These are phyloP conservation scores for Aristolochia fimbriata DNA, from an alignment of 164 flowering plant genomes.

Conservation along the genomic window DNA sequence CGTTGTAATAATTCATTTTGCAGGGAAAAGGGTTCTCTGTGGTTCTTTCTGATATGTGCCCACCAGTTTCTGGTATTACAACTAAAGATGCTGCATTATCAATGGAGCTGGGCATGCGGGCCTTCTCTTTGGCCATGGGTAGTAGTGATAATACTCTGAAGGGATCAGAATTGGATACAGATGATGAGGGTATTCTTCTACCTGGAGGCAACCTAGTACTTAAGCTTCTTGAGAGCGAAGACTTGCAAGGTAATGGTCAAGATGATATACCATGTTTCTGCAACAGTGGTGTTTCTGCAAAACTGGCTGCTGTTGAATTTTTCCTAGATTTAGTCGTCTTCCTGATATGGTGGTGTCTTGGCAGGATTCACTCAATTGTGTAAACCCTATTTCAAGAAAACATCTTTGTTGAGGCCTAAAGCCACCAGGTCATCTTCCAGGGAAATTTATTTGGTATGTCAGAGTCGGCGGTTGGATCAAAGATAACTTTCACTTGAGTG, in stretches of 20 bases:
- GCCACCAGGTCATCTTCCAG: conserved; percentile 87
- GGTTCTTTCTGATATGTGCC: conserved; percentile 95
- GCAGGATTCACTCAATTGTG: conserved; percentile 57
- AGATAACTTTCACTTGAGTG: too few relatives aligned
- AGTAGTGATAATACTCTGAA: conserved; percentile 19
- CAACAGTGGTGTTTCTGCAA: neutral
- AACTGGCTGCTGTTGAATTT: neutral
- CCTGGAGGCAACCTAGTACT: conserved; percentile 80
- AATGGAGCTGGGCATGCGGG: conserved; percentile 70
- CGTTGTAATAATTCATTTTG: conserved; percentile 3
- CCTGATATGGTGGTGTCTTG: conserved; percentile 6
- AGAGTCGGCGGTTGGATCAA: conserved; percentile 19
- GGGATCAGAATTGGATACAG: conserved; percentile 10
- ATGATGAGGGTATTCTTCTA: conserved; percentile 37
- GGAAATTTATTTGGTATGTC: conserved; percentile 94
- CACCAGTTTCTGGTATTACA: conserved; percentile 77
- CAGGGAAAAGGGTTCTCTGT: conserved; percentile 82
- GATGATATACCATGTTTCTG: neutral
- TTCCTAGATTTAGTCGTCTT: neutral
- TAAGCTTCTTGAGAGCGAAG: conserved; percentile 88
- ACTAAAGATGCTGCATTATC: conserved; percentile 82
- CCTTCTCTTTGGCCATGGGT: conserved; percentile 77
- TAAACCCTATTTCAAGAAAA: conserved; percentile 68
- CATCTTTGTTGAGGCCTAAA: conserved; percentile 89
- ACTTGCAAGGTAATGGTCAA: conserved; percentile 43